phyloP scores from a whole-genome alignment of 2,329 filamentous ascomycete genomes.

The Aspergillus costaricaensis region DNA sequence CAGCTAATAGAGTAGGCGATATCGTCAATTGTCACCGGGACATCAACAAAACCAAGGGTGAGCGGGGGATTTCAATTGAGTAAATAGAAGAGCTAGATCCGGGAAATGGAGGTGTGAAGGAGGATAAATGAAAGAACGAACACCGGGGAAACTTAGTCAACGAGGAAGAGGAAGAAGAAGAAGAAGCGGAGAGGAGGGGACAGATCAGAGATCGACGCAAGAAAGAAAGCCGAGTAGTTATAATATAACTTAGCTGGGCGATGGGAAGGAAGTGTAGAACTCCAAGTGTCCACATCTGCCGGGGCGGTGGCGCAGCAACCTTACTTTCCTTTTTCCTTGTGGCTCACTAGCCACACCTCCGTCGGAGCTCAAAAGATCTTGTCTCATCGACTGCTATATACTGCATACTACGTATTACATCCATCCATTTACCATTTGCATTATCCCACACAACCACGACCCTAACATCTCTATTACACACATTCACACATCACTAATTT shows the following conservation, averaged over 20 bases:
- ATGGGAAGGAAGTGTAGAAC: not conserved
- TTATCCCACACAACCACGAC: not conserved
- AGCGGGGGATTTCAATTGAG: slow-evolving; percentile 28
- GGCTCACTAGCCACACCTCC: slow-evolving; percentile 21
- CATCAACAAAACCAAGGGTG: slow-evolving; percentile 44
- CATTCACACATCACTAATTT: not conserved
- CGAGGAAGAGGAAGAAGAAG: not conserved
- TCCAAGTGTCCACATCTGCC: slow-evolving; percentile 30
- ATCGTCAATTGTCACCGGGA: slow-evolving; percentile 27
- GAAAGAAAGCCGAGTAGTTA: not conserved
- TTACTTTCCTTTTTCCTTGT: not conserved
- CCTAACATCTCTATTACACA: not conserved
- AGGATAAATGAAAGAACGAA: slow-evolving; percentile 5
- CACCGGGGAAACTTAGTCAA: not conserved
- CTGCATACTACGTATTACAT: no score
- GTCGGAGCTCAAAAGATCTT: slow-evolving; percentile 12
- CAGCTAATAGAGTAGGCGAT: slow-evolving; percentile 17
- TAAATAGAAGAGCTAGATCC: slow-evolving; percentile 30
- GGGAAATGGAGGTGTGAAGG: slow-evolving; percentile 8
- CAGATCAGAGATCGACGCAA: slow-evolving; percentile 7
- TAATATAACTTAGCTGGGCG: no score
- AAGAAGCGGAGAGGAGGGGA: slow-evolving; percentile 11
- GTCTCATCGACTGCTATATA: not conserved
- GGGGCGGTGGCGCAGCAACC: slow-evolving; percentile 19
- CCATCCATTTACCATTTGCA: not conserved